Evolutionary conservation across 2,329 filamentous ascomycete species (phyloP).

Genomic region (Colletotrichum tofieldiae): DNA sequence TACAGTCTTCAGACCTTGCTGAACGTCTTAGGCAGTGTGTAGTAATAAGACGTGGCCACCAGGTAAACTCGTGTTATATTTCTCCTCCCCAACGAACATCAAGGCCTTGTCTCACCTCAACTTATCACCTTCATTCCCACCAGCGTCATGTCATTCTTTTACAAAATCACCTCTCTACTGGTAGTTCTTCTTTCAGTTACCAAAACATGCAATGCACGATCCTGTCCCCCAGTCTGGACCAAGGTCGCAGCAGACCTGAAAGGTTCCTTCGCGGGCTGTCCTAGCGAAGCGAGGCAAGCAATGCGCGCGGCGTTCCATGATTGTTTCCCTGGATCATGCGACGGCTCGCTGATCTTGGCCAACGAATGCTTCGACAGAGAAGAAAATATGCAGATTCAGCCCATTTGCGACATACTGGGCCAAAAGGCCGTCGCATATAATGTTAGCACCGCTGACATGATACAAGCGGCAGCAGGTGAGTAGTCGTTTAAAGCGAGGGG

Average conservation of each 20-base stretch:
- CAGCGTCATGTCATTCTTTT: background rate
- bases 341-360: conserved; percentile 29
- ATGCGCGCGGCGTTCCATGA: conserved; percentile 34
- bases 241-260: conserved; percentile 30
- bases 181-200: background rate
- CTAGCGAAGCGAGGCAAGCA: conserved; percentile 13
- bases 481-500: rapidly evolving
- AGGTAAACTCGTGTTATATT: background rate
- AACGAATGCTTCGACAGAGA: conserved; percentile 31
- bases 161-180: background rate
- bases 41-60: background rate
- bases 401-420: conserved; percentile 26
- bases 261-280: conserved; percentile 10
- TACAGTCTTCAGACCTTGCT: background rate
- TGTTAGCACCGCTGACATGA: conserved; percentile 31
- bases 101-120: background rate
- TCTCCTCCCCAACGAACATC: background rate
- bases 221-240: conserved; percentile 18
- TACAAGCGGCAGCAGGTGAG: conserved; percentile 32
- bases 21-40: rapidly evolving
- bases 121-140: too few relatives aligned
- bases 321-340: conserved; percentile 27
- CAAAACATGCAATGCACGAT: background rate
- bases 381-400: conserved; percentile 29
- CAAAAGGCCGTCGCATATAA: conserved; percentile 25